Conservation (phyloP, 345 rosid species). For the Populus davidiana region DNA sequence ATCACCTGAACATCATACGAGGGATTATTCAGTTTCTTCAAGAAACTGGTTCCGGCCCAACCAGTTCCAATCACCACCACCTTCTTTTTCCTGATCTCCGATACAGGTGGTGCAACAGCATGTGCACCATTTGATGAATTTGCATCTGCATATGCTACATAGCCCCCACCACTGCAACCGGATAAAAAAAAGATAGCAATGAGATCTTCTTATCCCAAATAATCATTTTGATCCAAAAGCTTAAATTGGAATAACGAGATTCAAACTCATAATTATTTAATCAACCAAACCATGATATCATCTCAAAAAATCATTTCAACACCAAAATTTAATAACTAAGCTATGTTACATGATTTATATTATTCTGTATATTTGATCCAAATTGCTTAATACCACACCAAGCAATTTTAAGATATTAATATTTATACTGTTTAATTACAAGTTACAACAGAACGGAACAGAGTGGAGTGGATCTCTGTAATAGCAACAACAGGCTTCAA, state of each 20-base stretch:
- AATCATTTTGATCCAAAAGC: no score
- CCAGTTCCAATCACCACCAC: slow-evolving; percentile 97
- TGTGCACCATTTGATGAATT: slow-evolving; percentile 36
- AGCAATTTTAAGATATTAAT: background rate
- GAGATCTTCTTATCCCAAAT: no score
- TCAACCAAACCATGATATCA: no score
- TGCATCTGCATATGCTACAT: slow-evolving; percentile 76
- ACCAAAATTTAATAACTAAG: no score
- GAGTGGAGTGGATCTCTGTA: background rate
- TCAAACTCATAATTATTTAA: no score
- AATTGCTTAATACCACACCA: background rate
- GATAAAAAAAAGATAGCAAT: background rate
- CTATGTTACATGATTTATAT: no score
- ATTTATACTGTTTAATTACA: background rate
- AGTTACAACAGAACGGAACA: background rate
- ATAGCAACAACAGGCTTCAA: background rate
- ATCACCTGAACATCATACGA: slow-evolving; percentile 77
- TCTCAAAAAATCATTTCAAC: no score
- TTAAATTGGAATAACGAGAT: no score
- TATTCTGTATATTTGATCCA: no score
- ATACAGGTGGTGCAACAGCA: slow-evolving; percentile 35
- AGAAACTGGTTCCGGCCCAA: slow-evolving; percentile 94
- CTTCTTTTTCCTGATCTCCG: slow-evolving; percentile 66
- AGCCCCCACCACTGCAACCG: slow-evolving; percentile 72
- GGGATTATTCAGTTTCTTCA: slow-evolving; percentile 65